phyloP scores from a whole-genome alignment of 2,329 filamentous ascomycete genomes.

The Colletotrichum sp. region DNA sequence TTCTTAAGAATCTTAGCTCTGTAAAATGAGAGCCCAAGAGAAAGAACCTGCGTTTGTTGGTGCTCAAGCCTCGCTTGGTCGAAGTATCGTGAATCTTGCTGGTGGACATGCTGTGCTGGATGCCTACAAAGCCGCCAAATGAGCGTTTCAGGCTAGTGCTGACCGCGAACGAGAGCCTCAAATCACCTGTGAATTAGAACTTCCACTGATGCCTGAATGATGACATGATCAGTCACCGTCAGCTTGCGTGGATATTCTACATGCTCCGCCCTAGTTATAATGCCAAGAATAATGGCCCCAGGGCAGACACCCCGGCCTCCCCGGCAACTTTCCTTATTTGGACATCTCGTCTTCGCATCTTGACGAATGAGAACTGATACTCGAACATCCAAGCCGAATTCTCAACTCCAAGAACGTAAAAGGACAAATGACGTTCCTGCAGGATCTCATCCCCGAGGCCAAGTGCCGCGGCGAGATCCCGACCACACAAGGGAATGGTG shows the following conservation, averaged over 20 bases:
- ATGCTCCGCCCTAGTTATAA: not conserved
- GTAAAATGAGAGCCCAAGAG: fast-evolving
- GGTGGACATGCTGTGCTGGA: not conserved
- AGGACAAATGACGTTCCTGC: not conserved
- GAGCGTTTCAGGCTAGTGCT: not conserved
- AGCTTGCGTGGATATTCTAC: fast-evolving
- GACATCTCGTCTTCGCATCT: not conserved
- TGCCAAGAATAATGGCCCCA: not conserved
- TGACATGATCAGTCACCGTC: not conserved
- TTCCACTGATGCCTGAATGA: not conserved
- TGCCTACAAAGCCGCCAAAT: not conserved
- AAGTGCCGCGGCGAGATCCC: not conserved
- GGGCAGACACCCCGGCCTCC: not conserved
- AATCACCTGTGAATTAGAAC: not conserved
- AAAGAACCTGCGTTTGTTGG: fast-evolving
- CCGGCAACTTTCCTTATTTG: not conserved
- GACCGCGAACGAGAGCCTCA: fast-evolving
- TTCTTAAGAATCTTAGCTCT: fast-evolving
- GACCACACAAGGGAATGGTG: not conserved
- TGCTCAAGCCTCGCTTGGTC: fast-evolving
- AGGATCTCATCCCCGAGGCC: not conserved
- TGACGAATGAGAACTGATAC: not conserved
- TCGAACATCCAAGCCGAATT: not conserved
- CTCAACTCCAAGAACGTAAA: not conserved
- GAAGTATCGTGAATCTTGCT: not conserved